Evolutionary conservation across 176 grass and related monocot genomes (phyloP), one percentile per base, ranked within the genome.

Genomic region (Eremochloa ophiuroides): DNA sequence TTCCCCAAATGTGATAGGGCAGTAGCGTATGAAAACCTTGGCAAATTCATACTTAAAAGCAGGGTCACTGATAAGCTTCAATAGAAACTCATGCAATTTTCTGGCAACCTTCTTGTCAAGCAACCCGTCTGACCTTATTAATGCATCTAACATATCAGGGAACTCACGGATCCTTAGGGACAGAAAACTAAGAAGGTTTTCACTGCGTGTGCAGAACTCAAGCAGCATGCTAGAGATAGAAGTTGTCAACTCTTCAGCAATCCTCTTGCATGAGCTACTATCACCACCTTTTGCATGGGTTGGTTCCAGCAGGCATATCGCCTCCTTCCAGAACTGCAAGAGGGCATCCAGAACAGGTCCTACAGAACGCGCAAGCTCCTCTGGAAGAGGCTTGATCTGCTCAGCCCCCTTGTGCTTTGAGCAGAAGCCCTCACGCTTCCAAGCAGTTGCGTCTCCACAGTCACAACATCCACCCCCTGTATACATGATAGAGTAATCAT

Each of bases 401-500:
- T 93, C 91, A n/a, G 83, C 78, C 14, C 97, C 97, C 84, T 86
- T 93, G 86, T 99, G 97, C 48, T 71, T 91, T 4, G 87, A 89
- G 88, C 97, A 99, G 84, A 99, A 99, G 14, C 97, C 93, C 69
- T 99, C 87, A 22, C 80, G 86, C 65, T 99, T 93, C 97, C 97
- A 99, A n/a, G 93, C 97, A 10, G 97, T 96, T 31, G 85, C 71
- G 74, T 99, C 97, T 55, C 97, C 97, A 71, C 97, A 99, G 27
- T 99, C 97, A 71, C 97, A 99, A 68, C 97, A 99, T 17, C 97
- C 97, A 71, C 93, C 97, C 38, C 87, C 91, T 51, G 97, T 96
- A 48, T 96, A 96, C 75, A 96, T 96, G 73, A 99, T 99, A 66
- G 87, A 92, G 79, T 96, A 99, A 85, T 99, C 97, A 85, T 99